Evolutionary conservation across 768 basidiomycete genomes (phyloP), one percentile per base, ranked within the genome.

Genomic region (Mycena kentingensis): DNA sequence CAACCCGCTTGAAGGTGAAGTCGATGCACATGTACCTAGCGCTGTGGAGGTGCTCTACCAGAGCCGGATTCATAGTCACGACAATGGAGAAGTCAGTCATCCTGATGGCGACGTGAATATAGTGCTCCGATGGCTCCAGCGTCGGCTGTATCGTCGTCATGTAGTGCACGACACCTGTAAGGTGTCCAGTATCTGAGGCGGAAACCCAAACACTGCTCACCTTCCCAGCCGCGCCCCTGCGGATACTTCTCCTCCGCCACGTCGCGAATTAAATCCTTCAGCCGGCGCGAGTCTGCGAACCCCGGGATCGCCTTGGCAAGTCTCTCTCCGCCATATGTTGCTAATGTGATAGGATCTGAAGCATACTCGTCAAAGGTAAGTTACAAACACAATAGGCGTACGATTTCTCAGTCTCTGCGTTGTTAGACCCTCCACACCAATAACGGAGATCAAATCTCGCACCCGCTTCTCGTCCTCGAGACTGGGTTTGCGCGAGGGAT

Each of bases 1-100:
- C 28, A 4, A 60, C 57, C n/a, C 58, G 49, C 32, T 62, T 63
- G 48, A 63, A 65, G 7, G 64, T 64, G 27, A 49, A 62, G 32
- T 64, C 63, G 24, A 53, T 49, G 21, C 22, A 21, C 4, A 64
- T 49, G 6, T 32, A 55, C 0, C 16, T 51, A 1, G 46, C 49
- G 16, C 5, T 29, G 25, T 63, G 62, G 22, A 60, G 42, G 32
- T 34, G 29, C 24, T 6, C 21, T 6, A 26, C 41, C n/a, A 51
- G 32, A 1, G 42, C 10, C 3, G 39, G 41, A 36, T 51, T 31
- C 49, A 51, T 51, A 2, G 47, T 49, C 7, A 49, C 47, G 11
- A 34, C 49, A 2, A 50, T 19, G 10, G 31, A 29, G 24, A 42
- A 50, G 5, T 41, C 39, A 34, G 31, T 34, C 28, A 41, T 50